Conservation (phyloP, 2,329 filamentous ascomycete genomes). For the Cladosporium velox region DNA sequence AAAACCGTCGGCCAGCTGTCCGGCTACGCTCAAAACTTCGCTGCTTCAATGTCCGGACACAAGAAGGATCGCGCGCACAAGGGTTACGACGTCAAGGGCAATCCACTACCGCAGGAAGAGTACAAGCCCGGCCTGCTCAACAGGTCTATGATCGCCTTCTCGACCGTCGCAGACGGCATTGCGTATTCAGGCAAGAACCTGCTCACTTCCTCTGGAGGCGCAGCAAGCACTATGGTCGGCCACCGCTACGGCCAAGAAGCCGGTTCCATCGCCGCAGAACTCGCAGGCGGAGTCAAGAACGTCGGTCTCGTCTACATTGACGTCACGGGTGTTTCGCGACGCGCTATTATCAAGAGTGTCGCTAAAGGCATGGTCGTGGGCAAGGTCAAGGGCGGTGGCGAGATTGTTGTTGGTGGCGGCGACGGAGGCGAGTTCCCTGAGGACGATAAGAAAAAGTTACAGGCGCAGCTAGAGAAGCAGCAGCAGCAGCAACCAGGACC, state of each 20-base stretch:
- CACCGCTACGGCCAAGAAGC: conserved; percentile 89
- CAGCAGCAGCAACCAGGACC: conserved; percentile 34
- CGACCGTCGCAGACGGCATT: conserved; percentile 89
- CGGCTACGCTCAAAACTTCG: conserved; percentile 85
- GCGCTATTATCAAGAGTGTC: conserved; percentile 89
- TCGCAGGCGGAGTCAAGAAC: conserved; percentile 90
- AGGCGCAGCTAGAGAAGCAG: not conserved
- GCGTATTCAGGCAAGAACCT: conserved; percentile 82
- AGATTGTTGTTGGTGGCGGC: conserved; percentile 71
- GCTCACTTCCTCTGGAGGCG: conserved; percentile 70
- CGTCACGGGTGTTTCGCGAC: conserved; percentile 85
- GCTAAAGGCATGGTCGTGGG: conserved; percentile 96
- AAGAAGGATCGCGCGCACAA: conserved; percentile 56
- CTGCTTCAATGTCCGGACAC: conserved; percentile 71
- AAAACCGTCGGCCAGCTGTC: conserved; percentile 85
- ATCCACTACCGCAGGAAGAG: conserved; percentile 49
- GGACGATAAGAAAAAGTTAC: conserved; percentile 38
- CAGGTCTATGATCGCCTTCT: conserved; percentile 95
- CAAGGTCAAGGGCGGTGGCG: conserved; percentile 70
- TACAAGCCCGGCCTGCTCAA: conserved; percentile 94
- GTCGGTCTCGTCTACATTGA: conserved; percentile 97
- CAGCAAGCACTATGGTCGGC: conserved; percentile 83
- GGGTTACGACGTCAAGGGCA: conserved; percentile 71
- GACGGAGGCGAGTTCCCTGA: conserved; percentile 52
- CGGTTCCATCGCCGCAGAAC: conserved; percentile 69